Evolutionary conservation across 345 rosid species (phyloP).

Genomic region (Salix purpurea): DNA sequence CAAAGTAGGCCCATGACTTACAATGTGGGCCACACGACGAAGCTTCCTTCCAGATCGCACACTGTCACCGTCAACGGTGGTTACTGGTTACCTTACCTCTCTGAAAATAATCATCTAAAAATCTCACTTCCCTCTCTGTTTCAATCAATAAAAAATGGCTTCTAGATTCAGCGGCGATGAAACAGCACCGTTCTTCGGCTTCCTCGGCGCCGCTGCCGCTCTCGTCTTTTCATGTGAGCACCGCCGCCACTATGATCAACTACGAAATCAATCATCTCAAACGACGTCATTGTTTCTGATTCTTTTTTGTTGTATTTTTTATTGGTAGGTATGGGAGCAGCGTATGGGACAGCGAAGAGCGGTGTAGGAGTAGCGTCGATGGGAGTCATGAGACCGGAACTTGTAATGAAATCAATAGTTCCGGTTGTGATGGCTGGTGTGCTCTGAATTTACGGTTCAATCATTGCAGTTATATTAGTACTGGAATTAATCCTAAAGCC

Average conservation of each 20-base stretch:
- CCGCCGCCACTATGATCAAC: too few relatives aligned
- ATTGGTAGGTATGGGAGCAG: conserved; percentile 17
- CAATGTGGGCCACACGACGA: background rate
- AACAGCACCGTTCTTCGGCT: conserved; percentile 43
- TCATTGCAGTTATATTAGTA: conserved; percentile 17
- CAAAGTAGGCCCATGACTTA: background rate
- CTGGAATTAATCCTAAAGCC: conserved; percentile 19
- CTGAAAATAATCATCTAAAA: background rate
- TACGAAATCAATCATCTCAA: background rate
- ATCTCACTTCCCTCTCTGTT: background rate
- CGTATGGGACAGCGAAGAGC: conserved; percentile 23
- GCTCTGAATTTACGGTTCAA: conserved; percentile 17
- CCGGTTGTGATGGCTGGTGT: conserved; percentile 23
- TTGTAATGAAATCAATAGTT: conserved; percentile 20
- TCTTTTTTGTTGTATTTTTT: background rate
- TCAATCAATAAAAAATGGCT: background rate
- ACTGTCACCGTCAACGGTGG: too few relatives aligned
- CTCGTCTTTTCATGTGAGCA: conserved; percentile 36
- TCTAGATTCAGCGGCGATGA: conserved; percentile 47
- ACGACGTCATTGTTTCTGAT: too few relatives aligned
- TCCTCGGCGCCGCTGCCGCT: conserved; percentile 47
- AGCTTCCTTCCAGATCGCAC: background rate
- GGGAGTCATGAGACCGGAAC: conserved; percentile 23
- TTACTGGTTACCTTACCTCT: too few relatives aligned
- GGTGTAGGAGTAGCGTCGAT: conserved; percentile 22